These are phyloP conservation scores for Triticum monococcum DNA, from an alignment of 176 grass and related monocot genomes.

Conservation along the genomic window DNA sequence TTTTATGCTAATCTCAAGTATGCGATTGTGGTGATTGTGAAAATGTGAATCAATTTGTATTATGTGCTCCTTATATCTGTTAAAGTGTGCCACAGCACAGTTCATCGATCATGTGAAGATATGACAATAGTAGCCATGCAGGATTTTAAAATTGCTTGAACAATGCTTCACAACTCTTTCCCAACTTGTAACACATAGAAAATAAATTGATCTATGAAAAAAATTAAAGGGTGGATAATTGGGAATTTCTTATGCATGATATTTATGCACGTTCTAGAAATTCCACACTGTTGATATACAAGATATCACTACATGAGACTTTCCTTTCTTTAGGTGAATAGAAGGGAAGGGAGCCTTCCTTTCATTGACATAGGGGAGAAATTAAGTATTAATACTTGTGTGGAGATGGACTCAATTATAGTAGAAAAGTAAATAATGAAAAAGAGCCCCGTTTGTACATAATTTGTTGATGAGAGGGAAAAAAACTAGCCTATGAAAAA, in stretches of 20 bases:
- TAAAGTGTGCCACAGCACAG: background rate
- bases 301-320: slow-evolving; percentile 11
- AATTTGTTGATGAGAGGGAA: slow-evolving; percentile 2
- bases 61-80: background rate
- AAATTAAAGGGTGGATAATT: background rate
- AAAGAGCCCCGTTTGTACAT: background rate
- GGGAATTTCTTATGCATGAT: background rate
- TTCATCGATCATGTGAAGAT: background rate
- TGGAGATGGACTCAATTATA: background rate
- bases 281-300: background rate
- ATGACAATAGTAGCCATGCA: background rate
- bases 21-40: background rate
- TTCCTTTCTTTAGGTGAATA: slow-evolving; percentile 1
- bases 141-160: background rate
- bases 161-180: background rate
- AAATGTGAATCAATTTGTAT: slow-evolving; percentile 5
- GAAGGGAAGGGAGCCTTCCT: background rate
- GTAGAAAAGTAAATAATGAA: background rate
- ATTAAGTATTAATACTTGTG: background rate
- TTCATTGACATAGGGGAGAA: background rate
- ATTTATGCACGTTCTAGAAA: background rate
- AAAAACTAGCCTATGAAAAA: background rate
- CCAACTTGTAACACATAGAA: background rate
- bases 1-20: background rate
- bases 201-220: background rate